Conservation (phyloP, 345 rosid species). For the Draba incana region DNA sequence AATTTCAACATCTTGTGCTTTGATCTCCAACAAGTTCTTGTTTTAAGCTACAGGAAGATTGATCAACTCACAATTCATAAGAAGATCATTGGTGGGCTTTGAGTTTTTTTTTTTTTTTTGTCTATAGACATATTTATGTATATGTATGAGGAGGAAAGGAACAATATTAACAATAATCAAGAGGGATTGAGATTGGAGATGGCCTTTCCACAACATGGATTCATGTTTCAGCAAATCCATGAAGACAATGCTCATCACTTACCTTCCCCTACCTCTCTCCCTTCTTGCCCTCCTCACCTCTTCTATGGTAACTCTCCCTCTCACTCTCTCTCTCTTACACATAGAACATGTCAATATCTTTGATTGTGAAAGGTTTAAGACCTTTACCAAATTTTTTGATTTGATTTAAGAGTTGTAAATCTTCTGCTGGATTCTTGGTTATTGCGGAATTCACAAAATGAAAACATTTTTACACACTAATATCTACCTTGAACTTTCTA, state of each 20-base stretch:
- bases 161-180: constrained; percentile 28
- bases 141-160: constrained; percentile 39
- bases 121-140: constrained; percentile 16
- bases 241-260: constrained; percentile 64
- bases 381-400: not conserved
- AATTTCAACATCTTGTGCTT: constrained; percentile 15
- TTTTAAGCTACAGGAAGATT: not conserved
- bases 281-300: constrained; percentile 72
- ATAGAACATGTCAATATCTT: not conserved
- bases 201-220: constrained; percentile 77
- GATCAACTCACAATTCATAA: constrained; percentile 11
- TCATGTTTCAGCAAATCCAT: constrained; percentile 66
- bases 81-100: constrained; percentile 21
- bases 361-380: not conserved
- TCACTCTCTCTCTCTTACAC: not conserved
- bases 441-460: not conserved
- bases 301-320: constrained; percentile 55
- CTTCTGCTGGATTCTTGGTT: not conserved
- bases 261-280: constrained; percentile 62
- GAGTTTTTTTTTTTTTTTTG: not conserved
- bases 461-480: too few relatives aligned
- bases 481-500: not conserved
- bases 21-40: constrained; percentile 4
- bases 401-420: not conserved
- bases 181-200: constrained; percentile 46